Conservation (phyloP, 2,329 filamentous ascomycete species). For the Clarireedia hainanense region DNA sequence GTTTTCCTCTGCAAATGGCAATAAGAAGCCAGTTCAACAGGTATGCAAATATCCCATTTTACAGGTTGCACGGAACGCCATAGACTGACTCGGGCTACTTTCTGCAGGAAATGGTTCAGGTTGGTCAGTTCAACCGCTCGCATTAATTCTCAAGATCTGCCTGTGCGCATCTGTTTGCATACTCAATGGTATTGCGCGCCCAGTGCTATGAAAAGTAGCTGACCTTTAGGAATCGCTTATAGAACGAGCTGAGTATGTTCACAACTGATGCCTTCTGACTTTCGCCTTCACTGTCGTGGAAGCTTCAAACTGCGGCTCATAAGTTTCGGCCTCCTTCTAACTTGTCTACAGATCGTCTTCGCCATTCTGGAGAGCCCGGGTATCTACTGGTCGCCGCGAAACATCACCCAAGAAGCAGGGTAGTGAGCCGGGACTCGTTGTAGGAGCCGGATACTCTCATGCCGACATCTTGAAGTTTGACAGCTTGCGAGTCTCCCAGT, state of each 20-base stretch:
- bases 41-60: constrained; percentile 38
- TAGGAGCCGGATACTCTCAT: constrained; percentile 94
- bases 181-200: not conserved
- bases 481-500: constrained; percentile 51
- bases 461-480: constrained; percentile 89
- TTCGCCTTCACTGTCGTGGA: constrained; percentile 6
- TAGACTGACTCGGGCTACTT: constrained; percentile 8
- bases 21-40: constrained; percentile 66
- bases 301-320: not conserved
- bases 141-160: not conserved
- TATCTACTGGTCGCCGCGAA: constrained; percentile 48
- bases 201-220: not conserved
- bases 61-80: constrained; percentile 6
- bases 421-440: constrained; percentile 59
- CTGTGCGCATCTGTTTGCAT: not conserved
- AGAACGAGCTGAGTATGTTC: constrained; percentile 10
- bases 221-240: not conserved
- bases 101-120: constrained; percentile 95
- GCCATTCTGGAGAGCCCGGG: constrained; percentile 73
- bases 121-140: constrained; percentile 64
- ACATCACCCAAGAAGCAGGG: constrained; percentile 43
- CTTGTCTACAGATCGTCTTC: constrained; percentile 60
- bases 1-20: constrained; percentile 56
- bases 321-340: not conserved
- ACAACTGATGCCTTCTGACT: not conserved